Base-by-base conservation (phyloP, 768 basidiomycete species). In the Suillus plorans region DNA sequence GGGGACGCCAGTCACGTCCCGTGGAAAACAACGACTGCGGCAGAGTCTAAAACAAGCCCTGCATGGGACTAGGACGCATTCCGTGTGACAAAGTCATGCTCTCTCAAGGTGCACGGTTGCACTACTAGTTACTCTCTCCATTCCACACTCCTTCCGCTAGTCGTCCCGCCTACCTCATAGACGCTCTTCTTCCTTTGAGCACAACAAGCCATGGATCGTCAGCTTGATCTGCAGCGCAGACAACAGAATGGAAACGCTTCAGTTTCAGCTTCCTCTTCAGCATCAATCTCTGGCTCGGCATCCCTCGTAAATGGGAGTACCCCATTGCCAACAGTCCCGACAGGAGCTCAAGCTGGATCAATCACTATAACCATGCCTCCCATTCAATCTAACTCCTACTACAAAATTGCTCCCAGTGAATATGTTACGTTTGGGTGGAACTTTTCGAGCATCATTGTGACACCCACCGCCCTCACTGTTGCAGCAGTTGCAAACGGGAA, bases 401-500 rank as follows among this genome's bases (percentile, higher is more conserved):
- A 85, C 79, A 90, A 90, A 79, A 86, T 90, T 63, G 87, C 86
- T 0, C 68, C 73, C 0, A 75, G 80, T 7, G 80, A 85, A 69
- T 80, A 74, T 64, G 81, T 90, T 69, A 90, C 87, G 36, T 87
- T 90, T 73, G 90, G 84, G n/a, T 91, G 89, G 90, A 90, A 89
- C 72, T 82, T 87, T 69, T 87, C 85, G n/a, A 77, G 81, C 67
- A 74, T 90, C 16, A 80, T 81, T 64, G 75, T 79, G 63, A 79
- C 78, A 0, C 90, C 90, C 3, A 76, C 78, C 13, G 70, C 78
- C 62, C 77, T 91, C 63, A 91, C 89, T 16, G 78, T 91, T 57
- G 82, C 84, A 57, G 89, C 90, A 53, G 81, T 85, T 60, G 82
- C 84, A 16, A 90, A 90, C 70, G 87, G 87, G 5, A 84, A 86